A percentile compares a stretch with the other conserved stretches of the same genome.
These are phyloP conservation scores for Sarcocystis neurona DNA, from an alignment of 169 alveolate genomes.

Conservation along the genomic window DNA sequence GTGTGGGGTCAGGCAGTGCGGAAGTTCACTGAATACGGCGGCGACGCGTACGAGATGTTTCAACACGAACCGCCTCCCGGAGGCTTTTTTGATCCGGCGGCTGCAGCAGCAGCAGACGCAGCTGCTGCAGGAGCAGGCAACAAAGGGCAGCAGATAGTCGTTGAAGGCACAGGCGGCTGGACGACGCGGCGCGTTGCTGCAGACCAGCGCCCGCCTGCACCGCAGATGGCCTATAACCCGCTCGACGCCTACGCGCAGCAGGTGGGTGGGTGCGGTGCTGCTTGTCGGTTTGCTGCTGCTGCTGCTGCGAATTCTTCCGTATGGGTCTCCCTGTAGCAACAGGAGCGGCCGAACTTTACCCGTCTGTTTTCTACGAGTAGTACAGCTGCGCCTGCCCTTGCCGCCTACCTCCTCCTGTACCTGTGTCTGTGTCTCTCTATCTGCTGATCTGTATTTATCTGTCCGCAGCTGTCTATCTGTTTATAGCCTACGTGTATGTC, in stretches of 20 bases:
- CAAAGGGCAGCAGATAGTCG: conserved; percentile 17
- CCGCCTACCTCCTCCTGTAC: too few relatives aligned
- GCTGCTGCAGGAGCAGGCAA: neutral
- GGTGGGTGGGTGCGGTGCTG: too few relatives aligned
- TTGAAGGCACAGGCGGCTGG: neutral
- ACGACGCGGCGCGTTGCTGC: neutral
- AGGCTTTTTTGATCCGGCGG: conserved; percentile 58
- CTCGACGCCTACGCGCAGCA: conserved; percentile 6
- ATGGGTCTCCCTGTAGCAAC: too few relatives aligned
- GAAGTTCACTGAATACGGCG: conserved; percentile 45
- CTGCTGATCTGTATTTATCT: too few relatives aligned
- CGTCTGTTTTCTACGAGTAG: too few relatives aligned
- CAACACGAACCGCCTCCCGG: conserved; percentile 56
- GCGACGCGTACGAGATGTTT: conserved; percentile 47
- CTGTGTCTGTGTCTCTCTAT: too few relatives aligned
- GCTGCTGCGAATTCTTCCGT: too few relatives aligned
- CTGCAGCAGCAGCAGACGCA: conserved; percentile 33
- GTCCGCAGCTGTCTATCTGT: too few relatives aligned
- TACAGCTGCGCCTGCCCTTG: too few relatives aligned
- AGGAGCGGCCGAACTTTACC: too few relatives aligned
- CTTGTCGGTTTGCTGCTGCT: too few relatives aligned
- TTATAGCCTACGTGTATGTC: too few relatives aligned
- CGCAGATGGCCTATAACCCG: conserved; percentile 2
- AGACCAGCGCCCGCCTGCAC: conserved; percentile 3
- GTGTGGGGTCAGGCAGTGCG: conserved; percentile 45